A percentile compares a stretch with the other conserved stretches of the same genome.
Conservation (phyloP, 805 yeast genomes). For the Ogataea nakhonphanomensis region DNA sequence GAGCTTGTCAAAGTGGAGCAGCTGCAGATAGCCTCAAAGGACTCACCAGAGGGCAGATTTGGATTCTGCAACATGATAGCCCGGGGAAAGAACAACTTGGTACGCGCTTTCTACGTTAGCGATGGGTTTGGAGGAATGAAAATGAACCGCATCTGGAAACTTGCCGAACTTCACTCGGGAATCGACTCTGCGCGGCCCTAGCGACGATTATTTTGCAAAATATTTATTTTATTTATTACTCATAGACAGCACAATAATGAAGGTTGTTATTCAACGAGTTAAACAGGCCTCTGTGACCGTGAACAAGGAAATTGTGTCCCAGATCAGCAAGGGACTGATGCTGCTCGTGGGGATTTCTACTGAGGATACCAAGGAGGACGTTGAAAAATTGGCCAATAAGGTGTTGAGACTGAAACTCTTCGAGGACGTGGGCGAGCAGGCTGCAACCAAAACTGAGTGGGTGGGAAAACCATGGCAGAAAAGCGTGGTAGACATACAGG, state of each 20-base stretch:
- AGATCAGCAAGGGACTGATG: slow-evolving; percentile 73
- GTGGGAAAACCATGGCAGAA: slow-evolving; percentile 75
- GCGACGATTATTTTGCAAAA: not conserved
- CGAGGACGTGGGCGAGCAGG: slow-evolving; percentile 45
- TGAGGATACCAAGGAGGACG: slow-evolving; percentile 74
- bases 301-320: slow-evolving; percentile 62
- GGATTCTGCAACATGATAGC: slow-evolving; percentile 52
- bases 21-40: slow-evolving; percentile 36
- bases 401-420: slow-evolving; percentile 65
- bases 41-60: slow-evolving; percentile 33
- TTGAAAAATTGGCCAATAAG: slow-evolving; percentile 63
- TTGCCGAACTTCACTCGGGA: slow-evolving; percentile 66
- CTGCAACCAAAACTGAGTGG: slow-evolving; percentile 48
- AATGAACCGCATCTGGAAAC: slow-evolving; percentile 84
- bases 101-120: slow-evolving; percentile 50
- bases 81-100: slow-evolving; percentile 34
- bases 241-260: slow-evolving; percentile 46
- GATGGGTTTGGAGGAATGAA: slow-evolving; percentile 78
- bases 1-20: slow-evolving; percentile 52
- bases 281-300: slow-evolving; percentile 88
- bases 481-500: slow-evolving; percentile 58
- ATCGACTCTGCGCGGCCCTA: slow-evolving; percentile 61
- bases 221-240: not conserved
- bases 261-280: slow-evolving; percentile 87
- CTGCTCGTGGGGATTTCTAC: slow-evolving; percentile 81